Percentiles rank a stretch among this genome's conserved stretches.
phyloP scores from a whole-genome alignment of 1,284 basidiomycete species.

The Cutaneotrichosporon dermatis region DNA sequence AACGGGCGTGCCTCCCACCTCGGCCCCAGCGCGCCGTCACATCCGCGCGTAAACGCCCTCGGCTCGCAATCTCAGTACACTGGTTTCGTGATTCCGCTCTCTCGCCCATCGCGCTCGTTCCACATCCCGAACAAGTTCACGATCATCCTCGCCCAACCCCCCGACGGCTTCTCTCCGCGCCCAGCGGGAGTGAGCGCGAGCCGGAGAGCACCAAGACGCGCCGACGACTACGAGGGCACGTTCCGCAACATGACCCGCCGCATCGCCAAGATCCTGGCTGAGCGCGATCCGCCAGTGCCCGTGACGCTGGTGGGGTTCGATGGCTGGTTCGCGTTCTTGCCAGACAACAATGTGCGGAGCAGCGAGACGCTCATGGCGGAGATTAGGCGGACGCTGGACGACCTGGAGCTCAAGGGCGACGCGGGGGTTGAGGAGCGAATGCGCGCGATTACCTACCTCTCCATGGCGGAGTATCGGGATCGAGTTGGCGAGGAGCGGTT shows the following conservation, averaged over 20 bases:
- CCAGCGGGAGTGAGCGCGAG: neutral
- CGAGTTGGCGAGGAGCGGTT: neutral
- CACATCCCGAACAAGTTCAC: neutral
- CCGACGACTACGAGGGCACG: slow-evolving; percentile 1
- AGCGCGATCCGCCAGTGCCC: neutral
- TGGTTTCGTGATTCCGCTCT: neutral
- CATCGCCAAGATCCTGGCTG: neutral
- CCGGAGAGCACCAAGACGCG: neutral
- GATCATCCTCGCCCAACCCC: neutral
- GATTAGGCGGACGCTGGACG: neutral
- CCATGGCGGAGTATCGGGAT: neutral
- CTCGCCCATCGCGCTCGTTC: neutral
- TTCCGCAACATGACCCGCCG: slow-evolving; percentile 1
- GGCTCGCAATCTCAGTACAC: neutral
- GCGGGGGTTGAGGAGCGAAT: neutral
- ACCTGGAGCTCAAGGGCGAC: neutral
- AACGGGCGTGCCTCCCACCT: neutral
- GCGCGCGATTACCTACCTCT: neutral
- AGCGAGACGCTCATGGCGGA: slow-evolving; percentile 1
- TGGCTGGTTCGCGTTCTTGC: neutral
- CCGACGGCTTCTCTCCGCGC: neutral
- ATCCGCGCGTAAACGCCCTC: neutral
- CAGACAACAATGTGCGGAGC: neutral
- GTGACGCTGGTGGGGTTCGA: neutral
- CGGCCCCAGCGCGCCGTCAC: neutral